Evolutionary conservation across 1,139 yeast genomes (phyloP), one percentile per base, ranked within the genome.

Genomic region (Kurtzmaniella quercitrusa): DNA sequence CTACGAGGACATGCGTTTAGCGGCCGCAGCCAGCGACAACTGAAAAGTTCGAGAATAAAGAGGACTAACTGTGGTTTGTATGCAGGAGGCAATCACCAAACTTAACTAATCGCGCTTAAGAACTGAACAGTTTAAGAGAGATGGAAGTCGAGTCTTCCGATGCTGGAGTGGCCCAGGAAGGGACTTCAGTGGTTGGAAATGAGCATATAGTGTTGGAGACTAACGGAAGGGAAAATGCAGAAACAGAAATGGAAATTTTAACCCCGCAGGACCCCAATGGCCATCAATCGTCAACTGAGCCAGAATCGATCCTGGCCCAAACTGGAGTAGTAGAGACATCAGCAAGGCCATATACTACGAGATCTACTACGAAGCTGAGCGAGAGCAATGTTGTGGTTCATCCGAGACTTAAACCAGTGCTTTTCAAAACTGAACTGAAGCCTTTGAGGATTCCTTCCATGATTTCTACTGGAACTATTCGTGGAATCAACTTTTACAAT

Each of bases 341-440:
- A 10, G 39, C 48, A 17, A 58, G 58, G 38, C 48, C 45, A 18
- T 63, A 63, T 43, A 55, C 63, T 17, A 60, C 68, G 2, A 46
- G 69, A 39, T 61, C 63, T 11, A 49, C 55, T 23, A 48, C 57
- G 31, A 64, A 60, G 46, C 67, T 62, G 46, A 52, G 52, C 38
- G 49, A 56, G 37, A 59, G 60, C 40, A 68, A 66, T 42, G 68
- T 66, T 10, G 52, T 68, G 1, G 65, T 71, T 1, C 70, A 68
- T 21, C 77, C 78, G 14, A 62, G 79, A 25, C 60, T 74, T 41
- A 72, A 73, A 44, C 81, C 81, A 1, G 65, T 71, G 14, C 65
- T 72, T 1, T 75, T 67, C 49, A 68, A 66, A 44, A 48, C 57
- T 2, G 60, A 51, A 46, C 79, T 73, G 50, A 53, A 70, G 39